These are phyloP conservation scores for Trypethelium eluteriae DNA, from an alignment of 495 filamentous ascomycete species.

Conservation along the genomic window DNA sequence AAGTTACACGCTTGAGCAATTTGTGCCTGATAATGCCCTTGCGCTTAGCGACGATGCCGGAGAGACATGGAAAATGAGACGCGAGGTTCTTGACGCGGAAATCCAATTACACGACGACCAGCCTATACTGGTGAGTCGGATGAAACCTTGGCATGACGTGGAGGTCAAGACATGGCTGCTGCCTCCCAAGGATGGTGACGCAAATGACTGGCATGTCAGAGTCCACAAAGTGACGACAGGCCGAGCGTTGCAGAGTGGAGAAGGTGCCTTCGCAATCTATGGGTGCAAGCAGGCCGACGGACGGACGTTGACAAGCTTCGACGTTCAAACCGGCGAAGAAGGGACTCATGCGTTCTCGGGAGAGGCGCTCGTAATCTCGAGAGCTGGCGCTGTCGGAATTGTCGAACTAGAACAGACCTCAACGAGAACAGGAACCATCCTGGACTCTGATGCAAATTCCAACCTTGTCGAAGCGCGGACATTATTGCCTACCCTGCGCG, in stretches of 20 bases:
- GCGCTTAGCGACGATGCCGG: constrained; percentile 70
- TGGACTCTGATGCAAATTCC: constrained; percentile 70
- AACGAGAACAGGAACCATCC: constrained; percentile 48
- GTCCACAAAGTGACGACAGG: constrained; percentile 52
- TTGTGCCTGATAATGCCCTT: constrained; percentile 64
- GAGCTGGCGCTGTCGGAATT: constrained; percentile 61
- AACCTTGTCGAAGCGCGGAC: constrained; percentile 65
- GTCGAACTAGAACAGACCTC: constrained; percentile 45
- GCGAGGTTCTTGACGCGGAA: constrained; percentile 50
- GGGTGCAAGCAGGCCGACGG: constrained; percentile 53
- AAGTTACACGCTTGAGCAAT: constrained; percentile 66
- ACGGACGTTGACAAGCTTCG: constrained; percentile 45
- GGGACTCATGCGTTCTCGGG: constrained; percentile 40
- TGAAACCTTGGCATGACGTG: constrained; percentile 62
- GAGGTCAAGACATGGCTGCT: constrained; percentile 55
- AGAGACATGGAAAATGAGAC: constrained; percentile 69
- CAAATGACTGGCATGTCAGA: constrained; percentile 62
- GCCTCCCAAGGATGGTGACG: constrained; percentile 42
- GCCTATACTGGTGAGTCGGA: constrained; percentile 56
- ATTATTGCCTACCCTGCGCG: constrained; percentile 55
- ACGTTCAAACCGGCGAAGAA: constrained; percentile 46
- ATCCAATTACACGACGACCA: constrained; percentile 44
- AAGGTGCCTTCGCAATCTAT: constrained; percentile 64
- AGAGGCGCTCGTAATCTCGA: constrained; percentile 57
- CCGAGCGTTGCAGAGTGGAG: constrained; percentile 56